Evolutionary conservation across 83 land plant genomes (phyloP), one percentile per base, ranked within the genome.

Genomic region (Isoetes engelmannii): DNA sequence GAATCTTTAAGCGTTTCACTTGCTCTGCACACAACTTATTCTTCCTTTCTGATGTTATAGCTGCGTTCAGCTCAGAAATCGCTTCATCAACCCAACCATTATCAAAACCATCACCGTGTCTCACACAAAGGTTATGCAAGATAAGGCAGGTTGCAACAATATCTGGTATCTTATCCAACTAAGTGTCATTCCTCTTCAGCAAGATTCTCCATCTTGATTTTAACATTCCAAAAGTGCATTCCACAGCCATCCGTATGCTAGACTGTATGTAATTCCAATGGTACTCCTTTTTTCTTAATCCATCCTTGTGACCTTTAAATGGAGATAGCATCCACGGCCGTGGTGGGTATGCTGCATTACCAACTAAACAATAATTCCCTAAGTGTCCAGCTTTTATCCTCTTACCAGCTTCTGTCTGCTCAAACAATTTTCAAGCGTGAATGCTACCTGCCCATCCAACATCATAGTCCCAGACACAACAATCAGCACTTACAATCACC

Each of bases 401-500:
- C 57, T 70, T 12, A 0, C 15, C 7, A 58, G 46, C 46, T 57
- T 42, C 17, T 12, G 5, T 1, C 0, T 41, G 13, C 7, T 54
- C 6, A 49, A 42, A 45, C 13, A 65, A 65, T 18, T 65, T 44
- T 0, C 49, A n/a, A 4, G 57, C 72, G 42, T 70, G 63, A 45
- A 70, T 70, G 4, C 48, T 57, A 8, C 72, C 65, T 0, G 43
- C 72, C 65, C 72, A 70, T 12, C 72, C 13, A 12, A 70, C 57
- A 5, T 70, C 65, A 59, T 57, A 70, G 5, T 70, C 46, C 10
- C 47, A 57, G 10, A 70, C 41, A 1, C 41, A 5, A 15, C 63
- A 70, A 10, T 70, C 59, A 9, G 18, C 41, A 12, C 45, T 12
- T 4, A 70, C 72, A 5, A 58, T 7, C 15, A 4, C 47, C 21